A percentile compares a stretch with the other conserved stretches of the same genome.
Conservation (phyloP, 208 protist genomes). For the Porcisia hertigi region DNA sequence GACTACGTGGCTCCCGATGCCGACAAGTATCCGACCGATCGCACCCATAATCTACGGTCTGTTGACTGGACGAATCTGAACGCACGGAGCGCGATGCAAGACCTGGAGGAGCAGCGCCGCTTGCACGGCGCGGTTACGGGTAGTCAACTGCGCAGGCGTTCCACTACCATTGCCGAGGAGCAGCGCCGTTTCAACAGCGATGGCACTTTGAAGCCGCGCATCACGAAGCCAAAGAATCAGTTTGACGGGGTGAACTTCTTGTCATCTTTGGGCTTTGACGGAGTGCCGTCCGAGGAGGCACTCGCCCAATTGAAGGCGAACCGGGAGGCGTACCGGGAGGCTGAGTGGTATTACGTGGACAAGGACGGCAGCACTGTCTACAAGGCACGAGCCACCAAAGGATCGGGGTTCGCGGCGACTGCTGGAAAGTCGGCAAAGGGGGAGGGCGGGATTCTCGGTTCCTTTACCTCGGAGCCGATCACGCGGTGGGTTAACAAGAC, state of each 20-base stretch:
- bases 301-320: conserved; percentile 57
- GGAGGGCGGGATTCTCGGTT: conserved; percentile 31
- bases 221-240: conserved; percentile 84
- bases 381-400: conserved; percentile 45
- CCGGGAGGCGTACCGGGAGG: conserved; percentile 38
- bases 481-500: conserved; percentile 68
- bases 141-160: conserved; percentile 21
- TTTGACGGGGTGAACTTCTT: conserved; percentile 82
- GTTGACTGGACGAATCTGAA: conserved; percentile 75
- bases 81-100: conserved; percentile 37
- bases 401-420: background rate
- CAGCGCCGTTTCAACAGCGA: conserved; percentile 10
- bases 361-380: conserved; percentile 81
- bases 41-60: conserved; percentile 61
- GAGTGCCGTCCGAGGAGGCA: conserved; percentile 49
- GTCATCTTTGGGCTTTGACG: conserved; percentile 53
- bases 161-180: conserved; percentile 27
- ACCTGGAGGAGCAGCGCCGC: conserved; percentile 30
- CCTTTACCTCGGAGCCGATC: conserved; percentile 51
- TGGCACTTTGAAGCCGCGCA: conserved; percentile 23
- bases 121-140: background rate
- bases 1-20: conserved; percentile 67
- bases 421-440: conserved; percentile 9
- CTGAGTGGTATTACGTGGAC: conserved; percentile 70
- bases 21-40: conserved; percentile 54